Percentiles rank a stretch among this genome's conserved stretches.
phyloP scores from a whole-genome alignment of 2,329 filamentous ascomycete genomes.

The Myriosclerotinia duriaeana region DNA sequence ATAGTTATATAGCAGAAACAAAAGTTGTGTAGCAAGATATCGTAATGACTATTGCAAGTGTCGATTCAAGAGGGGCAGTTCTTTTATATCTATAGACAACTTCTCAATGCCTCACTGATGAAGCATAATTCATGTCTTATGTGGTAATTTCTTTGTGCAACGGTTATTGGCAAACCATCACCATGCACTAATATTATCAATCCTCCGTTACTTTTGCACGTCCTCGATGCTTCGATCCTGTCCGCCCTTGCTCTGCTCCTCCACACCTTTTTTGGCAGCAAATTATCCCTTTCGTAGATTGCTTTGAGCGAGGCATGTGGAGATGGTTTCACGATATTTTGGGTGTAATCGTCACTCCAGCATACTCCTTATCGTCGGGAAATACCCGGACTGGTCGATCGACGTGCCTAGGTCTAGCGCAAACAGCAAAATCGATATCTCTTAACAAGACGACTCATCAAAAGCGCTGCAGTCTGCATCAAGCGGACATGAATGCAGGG shows the following conservation, averaged over 20 bases:
- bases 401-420: constrained; percentile 25
- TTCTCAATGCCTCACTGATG: constrained; percentile 10
- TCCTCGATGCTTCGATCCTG: constrained; percentile 36
- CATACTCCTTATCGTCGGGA: constrained; percentile 35
- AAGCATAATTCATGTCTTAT: constrained; percentile 14
- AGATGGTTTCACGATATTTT: constrained; percentile 37
- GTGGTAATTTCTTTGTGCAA: constrained; percentile 8
- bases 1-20: constrained; percentile 1
- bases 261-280: constrained; percentile 37
- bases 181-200: constrained; percentile 27
- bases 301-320: constrained; percentile 29
- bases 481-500: constrained; percentile 29
- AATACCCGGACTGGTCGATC: constrained; percentile 27
- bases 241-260: constrained; percentile 34
- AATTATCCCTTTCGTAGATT: constrained; percentile 30
- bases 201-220: constrained; percentile 37
- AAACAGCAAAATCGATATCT: constrained; percentile 29
- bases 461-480: constrained; percentile 26
- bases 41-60: constrained; percentile 12
- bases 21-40: background rate
- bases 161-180: constrained; percentile 32
- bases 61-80: constrained; percentile 1
- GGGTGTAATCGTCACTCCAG: constrained; percentile 24
- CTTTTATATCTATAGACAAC: constrained; percentile 20
- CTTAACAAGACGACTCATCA: constrained; percentile 25